These are phyloP conservation scores for Chaetomium sp. DNA, from an alignment of 2,329 filamentous ascomycete genomes.

Conservation along the genomic window DNA sequence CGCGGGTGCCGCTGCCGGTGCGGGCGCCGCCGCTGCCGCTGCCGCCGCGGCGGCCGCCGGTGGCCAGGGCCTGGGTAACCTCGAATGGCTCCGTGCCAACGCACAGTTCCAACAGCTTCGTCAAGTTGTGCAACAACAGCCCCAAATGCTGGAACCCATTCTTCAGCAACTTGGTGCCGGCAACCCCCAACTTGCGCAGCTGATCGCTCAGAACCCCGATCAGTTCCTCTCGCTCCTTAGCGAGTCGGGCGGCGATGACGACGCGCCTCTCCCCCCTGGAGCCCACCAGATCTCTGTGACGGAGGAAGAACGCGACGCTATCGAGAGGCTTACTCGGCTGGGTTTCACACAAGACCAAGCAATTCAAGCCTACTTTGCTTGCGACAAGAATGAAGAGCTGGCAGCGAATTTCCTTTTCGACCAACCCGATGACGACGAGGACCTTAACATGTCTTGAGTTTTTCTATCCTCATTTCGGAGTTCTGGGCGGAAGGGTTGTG, in stretches of 20 bases:
- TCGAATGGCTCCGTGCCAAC: constrained; percentile 94
- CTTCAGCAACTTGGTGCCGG: constrained; percentile 92
- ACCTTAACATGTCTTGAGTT: constrained; percentile 23
- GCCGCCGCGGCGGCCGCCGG: constrained; percentile 48
- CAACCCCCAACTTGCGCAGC: constrained; percentile 89
- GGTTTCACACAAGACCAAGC: constrained; percentile 92
- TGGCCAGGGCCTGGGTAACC: constrained; percentile 66
- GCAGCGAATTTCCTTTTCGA: constrained; percentile 98
- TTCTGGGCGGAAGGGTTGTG: constrained; percentile 3
- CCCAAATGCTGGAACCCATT: constrained; percentile 97
- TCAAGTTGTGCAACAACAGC: constrained; percentile 95
- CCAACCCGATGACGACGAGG: constrained; percentile 82
- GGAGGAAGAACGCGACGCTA: constrained; percentile 94
- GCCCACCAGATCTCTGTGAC: constrained; percentile 89
- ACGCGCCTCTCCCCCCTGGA: constrained; percentile 81
- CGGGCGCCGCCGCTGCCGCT: constrained; percentile 48
- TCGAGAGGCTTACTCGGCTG: constrained; percentile 89
- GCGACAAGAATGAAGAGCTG: constrained; percentile 98
- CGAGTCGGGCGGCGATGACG: constrained; percentile 77
- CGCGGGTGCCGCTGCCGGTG: constrained; percentile 47
- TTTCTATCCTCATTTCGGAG: constrained; percentile 5
- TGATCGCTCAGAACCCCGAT: constrained; percentile 89
- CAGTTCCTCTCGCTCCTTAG: constrained; percentile 89
- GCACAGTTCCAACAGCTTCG: constrained; percentile 97
- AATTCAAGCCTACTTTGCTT: constrained; percentile 98